Conservation (phyloP, 345 rosid species). For the Limnanthes douglasii region DNA sequence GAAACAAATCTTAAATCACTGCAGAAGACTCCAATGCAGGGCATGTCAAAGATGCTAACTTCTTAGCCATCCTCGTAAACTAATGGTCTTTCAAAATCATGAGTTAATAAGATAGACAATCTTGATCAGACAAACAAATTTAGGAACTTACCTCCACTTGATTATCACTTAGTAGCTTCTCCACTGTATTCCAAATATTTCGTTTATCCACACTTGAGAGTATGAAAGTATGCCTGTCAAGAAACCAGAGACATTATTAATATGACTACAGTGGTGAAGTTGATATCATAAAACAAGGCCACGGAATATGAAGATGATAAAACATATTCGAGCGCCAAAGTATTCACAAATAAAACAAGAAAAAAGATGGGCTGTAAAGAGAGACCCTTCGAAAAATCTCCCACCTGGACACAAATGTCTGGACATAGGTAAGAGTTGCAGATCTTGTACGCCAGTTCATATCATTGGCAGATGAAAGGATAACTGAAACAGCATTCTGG, state of each 20-base stretch:
- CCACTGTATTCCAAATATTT: constrained; percentile 75
- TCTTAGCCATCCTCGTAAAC: not conserved
- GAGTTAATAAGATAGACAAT: not conserved
- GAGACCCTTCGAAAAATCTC: constrained; percentile 2
- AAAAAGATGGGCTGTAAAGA: not conserved
- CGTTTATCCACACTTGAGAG: constrained; percentile 55
- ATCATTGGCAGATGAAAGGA: constrained; percentile 67
- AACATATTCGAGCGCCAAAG: too few species aligned
- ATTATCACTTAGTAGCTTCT: constrained; percentile 66
- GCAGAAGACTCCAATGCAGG: constrained; percentile 1
- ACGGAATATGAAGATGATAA: too few species aligned
- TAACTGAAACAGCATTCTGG: constrained; percentile 49
- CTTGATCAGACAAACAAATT: constrained; percentile 5
- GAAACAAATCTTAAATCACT: constrained; percentile 2
- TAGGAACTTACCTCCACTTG: constrained; percentile 82
- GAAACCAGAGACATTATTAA: too few species aligned
- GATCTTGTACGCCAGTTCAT: constrained; percentile 96
- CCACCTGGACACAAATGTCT: constrained; percentile 96
- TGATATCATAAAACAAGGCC: too few species aligned
- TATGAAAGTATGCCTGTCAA: constrained; percentile 73
- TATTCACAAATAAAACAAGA: not conserved
- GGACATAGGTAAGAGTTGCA: constrained; percentile 75
- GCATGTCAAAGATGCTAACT: not conserved
- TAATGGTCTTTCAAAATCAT: not conserved
- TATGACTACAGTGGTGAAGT: too few species aligned